Base-by-base conservation (phyloP, 2,329 filamentous ascomycete genomes). In the Massarina eburnea region DNA sequence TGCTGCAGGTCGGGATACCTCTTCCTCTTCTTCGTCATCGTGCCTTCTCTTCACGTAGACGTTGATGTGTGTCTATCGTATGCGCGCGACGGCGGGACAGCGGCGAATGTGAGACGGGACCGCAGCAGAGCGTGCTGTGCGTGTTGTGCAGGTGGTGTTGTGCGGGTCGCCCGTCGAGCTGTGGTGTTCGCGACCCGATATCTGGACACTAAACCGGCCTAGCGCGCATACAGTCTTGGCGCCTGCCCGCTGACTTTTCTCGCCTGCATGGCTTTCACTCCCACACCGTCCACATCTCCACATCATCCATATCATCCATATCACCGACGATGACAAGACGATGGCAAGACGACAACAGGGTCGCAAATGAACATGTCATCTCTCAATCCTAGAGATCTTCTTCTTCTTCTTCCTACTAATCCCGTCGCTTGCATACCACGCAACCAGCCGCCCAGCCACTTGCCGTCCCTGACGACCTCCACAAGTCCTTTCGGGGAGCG, bases 1-100 rank as follows among this genome's bases (percentile, higher is more conserved):
- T 97, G 91, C 75, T 97, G 89, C 58, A 96, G 78, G 62, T 91
- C 84, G 53, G 90, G 89, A 66, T 89, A 86, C 57, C 85, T 83
- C 71, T 90, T 88, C 82, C 90, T 92, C 78, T 94, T 95, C 76
- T 95, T 96, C 49, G 63, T 67, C 67, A 70, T 62, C 33, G 20
- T 48, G 46, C 19, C 32, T 32, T 30, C 12, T 30, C 12, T 30
- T 5, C 27, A 26, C 24, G 10, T 6, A 7, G 10, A 6, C n/a
- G 19, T 12, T 12, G 35, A 39, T 27, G 19, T 27, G n/a, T 30
- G 37, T 15, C 12, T 7, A 10, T 40, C 17, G 37, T 29, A 7
- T 33, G 22, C 12, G 27, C 27, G 12, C 27, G 32, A 21, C 19
- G 33, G 26, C 24, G 9, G 18, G n/a, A 17, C n/a, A 36, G n/a